A percentile compares a stretch with the other conserved stretches of the same genome.
Conservation (phyloP, 257 asterid species). For the Solanum etuberosum region DNA sequence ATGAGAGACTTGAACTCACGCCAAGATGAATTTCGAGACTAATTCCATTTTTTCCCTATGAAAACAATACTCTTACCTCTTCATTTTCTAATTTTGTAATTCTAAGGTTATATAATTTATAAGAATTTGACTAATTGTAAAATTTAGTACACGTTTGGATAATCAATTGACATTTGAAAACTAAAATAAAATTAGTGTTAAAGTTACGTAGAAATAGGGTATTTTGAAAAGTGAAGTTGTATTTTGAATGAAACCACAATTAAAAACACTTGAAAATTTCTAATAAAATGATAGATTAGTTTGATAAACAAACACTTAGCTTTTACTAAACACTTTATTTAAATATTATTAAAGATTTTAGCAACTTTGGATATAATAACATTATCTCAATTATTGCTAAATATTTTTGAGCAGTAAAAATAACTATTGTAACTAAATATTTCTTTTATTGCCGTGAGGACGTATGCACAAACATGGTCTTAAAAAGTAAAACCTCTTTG, state of each 20-base stretch:
- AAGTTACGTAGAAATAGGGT: neutral
- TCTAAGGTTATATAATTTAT: neutral
- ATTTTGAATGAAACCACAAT: neutral
- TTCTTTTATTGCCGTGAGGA: neutral
- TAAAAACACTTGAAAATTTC: neutral
- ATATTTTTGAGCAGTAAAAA: too few relatives aligned
- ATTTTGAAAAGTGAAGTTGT: neutral
- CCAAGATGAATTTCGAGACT: neutral
- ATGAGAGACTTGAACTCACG: neutral
- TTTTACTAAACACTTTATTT: too few relatives aligned
- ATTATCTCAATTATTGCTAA: too few relatives aligned
- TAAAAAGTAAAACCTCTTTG: neutral
- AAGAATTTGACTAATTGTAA: neutral
- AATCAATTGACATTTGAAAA: neutral
- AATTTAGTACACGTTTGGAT: neutral
- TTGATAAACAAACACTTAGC: neutral
- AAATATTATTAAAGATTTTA: too few relatives aligned
- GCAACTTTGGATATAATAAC: too few relatives aligned
- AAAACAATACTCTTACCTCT: neutral
- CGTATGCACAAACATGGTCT: neutral
- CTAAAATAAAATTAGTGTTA: neutral
- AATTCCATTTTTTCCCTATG: neutral
- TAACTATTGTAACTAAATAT: too few relatives aligned
- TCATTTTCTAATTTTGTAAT: neutral
- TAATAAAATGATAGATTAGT: neutral